Evolutionary conservation across 208 protist species (phyloP).

Genomic region (Tritrichomonas musculus): DNA sequence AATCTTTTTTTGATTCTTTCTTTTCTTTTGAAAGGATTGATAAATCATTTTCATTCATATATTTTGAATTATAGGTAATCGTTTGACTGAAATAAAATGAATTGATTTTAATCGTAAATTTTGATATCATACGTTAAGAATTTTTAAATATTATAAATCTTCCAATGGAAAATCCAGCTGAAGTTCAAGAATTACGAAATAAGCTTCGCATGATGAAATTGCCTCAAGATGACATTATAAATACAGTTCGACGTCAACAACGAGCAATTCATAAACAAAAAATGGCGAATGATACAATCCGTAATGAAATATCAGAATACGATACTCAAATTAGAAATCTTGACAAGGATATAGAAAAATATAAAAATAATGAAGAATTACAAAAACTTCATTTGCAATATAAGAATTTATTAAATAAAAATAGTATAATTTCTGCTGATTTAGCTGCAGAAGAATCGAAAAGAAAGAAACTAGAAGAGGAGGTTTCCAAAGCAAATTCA

Average conservation of each 20-base stretch:
- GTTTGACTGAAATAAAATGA: no score
- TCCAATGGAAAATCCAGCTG: conserved; percentile 14
- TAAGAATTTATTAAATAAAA: neutral
- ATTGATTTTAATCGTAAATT: no score
- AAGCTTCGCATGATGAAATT: conserved; percentile 34
- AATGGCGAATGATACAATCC: conserved; percentile 27
- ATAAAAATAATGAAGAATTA: conserved; percentile 18
- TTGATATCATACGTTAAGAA: no score
- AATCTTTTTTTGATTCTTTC: no score
- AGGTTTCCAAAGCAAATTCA: neutral
- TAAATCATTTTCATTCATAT: no score
- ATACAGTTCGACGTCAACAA: neutral
- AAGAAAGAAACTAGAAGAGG: neutral
- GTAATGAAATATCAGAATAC: neutral
- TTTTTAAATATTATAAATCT: no score
- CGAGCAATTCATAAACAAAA: conserved; percentile 28
- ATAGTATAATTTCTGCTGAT: neutral
- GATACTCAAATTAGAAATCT: neutral
- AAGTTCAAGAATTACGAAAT: conserved; percentile 13
- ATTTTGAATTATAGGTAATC: no score
- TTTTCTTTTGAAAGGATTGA: no score
- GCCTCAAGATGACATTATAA: conserved; percentile 5
- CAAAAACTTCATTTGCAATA: neutral
- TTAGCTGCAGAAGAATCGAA: neutral
- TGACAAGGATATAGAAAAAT: neutral